Evolutionary conservation across 1,139 yeast genomes (phyloP), one percentile per base, ranked within the genome.

Genomic region (Sugiyamaella sp.): DNA sequence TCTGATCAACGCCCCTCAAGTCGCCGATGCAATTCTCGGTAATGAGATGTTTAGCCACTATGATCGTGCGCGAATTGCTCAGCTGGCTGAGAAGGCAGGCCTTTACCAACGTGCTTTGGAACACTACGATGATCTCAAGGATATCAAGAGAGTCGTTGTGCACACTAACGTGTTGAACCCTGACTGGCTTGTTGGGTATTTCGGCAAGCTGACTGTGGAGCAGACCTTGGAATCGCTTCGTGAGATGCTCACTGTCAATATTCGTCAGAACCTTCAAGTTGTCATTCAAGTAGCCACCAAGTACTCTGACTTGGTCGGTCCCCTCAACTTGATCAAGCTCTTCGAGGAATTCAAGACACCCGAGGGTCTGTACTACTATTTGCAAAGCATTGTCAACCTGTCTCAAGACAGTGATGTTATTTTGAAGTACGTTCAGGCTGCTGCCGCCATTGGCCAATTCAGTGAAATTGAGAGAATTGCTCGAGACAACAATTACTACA

Each of bases 1-100:
- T 72, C 78, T 95, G 70, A 74, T 89, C 70, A 95, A 91, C 69
- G 99, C 99, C 9, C 99, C 99, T 49, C 99, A 95, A 78, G 99
- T 95, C 54, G 99, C 99, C 42, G 99, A 95, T 74, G 99, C 99
- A 17, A 95, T 93, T 62, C 80, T 93, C 67, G 97, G 98, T 57
- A 93, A 93, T 72, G 85, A 86, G 59, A 91, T 93, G 90, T 95
- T 95, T 74, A 84, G 93, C 61, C 97, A 91, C 69, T 93, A 89
- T 72, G 99, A 93, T 72, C 88, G 89, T 65, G 91, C 96, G 64
- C 85, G 95, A 42, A 85, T 93, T 69, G 99, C 98, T 29, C 81
- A 85, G 59, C 80, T 95, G 61, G 85, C 97, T 73, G 99, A 93
- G 74, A 89, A 89, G 74, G 91, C 96, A 16, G 98, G 97, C 17